Conservation (phyloP, 2,329 filamentous ascomycete genomes). For the Drechslerella stenobrocha region DNA sequence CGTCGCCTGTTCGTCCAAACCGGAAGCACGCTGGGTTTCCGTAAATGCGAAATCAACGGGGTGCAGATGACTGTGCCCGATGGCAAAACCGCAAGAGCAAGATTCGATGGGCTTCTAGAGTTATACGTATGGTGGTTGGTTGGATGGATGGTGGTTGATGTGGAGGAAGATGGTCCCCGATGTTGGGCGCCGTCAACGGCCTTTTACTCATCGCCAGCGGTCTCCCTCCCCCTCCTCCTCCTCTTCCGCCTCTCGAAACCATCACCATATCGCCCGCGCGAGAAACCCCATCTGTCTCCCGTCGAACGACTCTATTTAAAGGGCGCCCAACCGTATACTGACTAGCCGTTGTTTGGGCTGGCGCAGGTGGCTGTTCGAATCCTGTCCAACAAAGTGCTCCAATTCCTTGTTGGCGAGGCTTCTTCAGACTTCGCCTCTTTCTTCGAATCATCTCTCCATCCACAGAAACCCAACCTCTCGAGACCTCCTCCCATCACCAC, state of each 20-base stretch:
- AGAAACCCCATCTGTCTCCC: background rate
- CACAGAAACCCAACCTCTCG: conserved; percentile 27
- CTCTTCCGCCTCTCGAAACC: background rate
- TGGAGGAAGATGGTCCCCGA: background rate
- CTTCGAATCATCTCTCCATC: conserved; percentile 47
- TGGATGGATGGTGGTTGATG: background rate
- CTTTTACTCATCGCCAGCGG: too few relatives aligned
- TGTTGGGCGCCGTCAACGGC: background rate
- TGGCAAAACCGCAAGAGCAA: conserved; percentile 42
- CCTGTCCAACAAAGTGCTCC: conserved; percentile 8
- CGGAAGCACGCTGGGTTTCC: conserved; percentile 1
- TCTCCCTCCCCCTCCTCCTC: too few relatives aligned
- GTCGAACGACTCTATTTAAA: conserved; percentile 5
- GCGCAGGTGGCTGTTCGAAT: conserved; percentile 6
- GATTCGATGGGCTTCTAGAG: conserved; percentile 1
- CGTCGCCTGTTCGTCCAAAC: conserved; percentile 31
- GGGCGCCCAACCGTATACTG: background rate
- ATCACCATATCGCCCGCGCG: background rate
- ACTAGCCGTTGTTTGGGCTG: conserved; percentile 2
- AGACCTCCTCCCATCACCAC: conserved; percentile 47
- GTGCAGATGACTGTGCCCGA: conserved; percentile 25
- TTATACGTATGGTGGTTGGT: background rate
- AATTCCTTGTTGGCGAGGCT: conserved; percentile 8
- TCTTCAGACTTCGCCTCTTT: conserved; percentile 27
- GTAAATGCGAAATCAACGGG: background rate